A percentile compares a stretch with the other conserved stretches of the same genome.
Evolutionary conservation across 2,329 filamentous ascomycete genomes (phyloP).

Genomic region (Sporothrix euskadiensis): DNA sequence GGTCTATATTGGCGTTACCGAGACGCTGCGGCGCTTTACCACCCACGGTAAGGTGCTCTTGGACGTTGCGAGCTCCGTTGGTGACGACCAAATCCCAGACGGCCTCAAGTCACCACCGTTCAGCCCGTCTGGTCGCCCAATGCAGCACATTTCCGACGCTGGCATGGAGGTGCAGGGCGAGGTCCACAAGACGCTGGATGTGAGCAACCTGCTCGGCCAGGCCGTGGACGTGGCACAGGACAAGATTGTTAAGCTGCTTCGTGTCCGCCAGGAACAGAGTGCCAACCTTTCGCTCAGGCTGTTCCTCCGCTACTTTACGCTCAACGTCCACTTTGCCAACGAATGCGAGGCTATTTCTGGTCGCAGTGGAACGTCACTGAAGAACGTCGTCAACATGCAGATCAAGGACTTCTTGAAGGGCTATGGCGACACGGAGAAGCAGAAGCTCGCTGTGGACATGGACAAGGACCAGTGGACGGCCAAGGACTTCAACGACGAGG

Average conservation of each 20-base stretch:
- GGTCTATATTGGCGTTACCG: constrained; percentile 84
- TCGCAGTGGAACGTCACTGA: constrained; percentile 71
- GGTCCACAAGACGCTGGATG: constrained; percentile 72
- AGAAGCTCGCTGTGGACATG: constrained; percentile 73
- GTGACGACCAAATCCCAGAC: constrained; percentile 40
- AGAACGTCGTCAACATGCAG: constrained; percentile 77
- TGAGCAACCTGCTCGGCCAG: constrained; percentile 75
- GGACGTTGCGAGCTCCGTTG: constrained; percentile 80
- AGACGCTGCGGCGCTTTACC: constrained; percentile 79
- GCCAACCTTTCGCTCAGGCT: constrained; percentile 64
- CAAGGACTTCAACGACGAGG: constrained; percentile 68
- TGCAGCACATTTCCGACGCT: constrained; percentile 39
- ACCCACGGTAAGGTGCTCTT: constrained; percentile 94
- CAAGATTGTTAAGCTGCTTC: constrained; percentile 71
- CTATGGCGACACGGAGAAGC: constrained; percentile 70
- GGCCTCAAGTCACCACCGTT: constrained; percentile 50
- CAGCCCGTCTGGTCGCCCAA: constrained; percentile 49
- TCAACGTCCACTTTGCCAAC: constrained; percentile 80
- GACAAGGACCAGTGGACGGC: constrained; percentile 79
- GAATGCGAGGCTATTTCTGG: constrained; percentile 85
- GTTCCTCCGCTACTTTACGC: constrained; percentile 78
- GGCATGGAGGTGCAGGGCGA: constrained; percentile 66
- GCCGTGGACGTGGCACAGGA: constrained; percentile 80
- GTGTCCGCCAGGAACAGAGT: constrained; percentile 74
- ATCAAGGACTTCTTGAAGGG: constrained; percentile 77